These are phyloP conservation scores for Heterobasidion parviporum DNA, from an alignment of 1,284 basidiomycete genomes.

Conservation along the genomic window DNA sequence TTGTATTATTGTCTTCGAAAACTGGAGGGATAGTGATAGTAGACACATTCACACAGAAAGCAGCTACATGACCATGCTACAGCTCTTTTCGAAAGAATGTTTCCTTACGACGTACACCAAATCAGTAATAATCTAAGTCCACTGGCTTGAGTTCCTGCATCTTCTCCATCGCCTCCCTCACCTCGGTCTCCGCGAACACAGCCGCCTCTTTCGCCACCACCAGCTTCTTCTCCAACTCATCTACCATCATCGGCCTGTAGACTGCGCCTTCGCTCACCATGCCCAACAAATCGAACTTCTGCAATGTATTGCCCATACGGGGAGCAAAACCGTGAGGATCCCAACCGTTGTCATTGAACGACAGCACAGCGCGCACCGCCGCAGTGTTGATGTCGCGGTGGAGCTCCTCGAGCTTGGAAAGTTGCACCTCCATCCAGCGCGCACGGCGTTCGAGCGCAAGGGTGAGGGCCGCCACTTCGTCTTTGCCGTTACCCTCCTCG, in stretches of 20 bases:
- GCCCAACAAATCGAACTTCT: constrained; percentile 60
- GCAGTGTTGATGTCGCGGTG: constrained; percentile 82
- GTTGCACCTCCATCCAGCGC: constrained; percentile 83
- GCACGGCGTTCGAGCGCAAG: constrained; percentile 75
- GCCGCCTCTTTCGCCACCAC: constrained; percentile 60
- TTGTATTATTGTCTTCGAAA: no score
- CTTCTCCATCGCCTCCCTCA: constrained; percentile 64
- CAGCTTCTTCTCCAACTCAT: constrained; percentile 69
- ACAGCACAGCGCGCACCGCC: constrained; percentile 70
- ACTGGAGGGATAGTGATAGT: no score
- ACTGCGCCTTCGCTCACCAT: constrained; percentile 35
- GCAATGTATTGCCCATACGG: constrained; percentile 53
- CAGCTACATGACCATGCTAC: no score
- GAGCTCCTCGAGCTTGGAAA: constrained; percentile 76
- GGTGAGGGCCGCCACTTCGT: constrained; percentile 75
- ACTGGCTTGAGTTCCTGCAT: constrained; percentile 47
- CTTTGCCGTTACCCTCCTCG: constrained; percentile 52
- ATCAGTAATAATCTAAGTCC: constrained; percentile 24
- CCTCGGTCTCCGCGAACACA: constrained; percentile 61
- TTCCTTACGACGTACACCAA: not conserved
- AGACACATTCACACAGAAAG: no score
- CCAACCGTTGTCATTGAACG: constrained; percentile 82
- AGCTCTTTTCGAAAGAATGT: no score
- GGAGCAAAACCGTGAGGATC: constrained; percentile 59
- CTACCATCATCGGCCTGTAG: constrained; percentile 47